A percentile compares a stretch with the other conserved stretches of the same genome.
phyloP scores from a whole-genome alignment of 306 rosid species.

The Abrus precatorius region DNA sequence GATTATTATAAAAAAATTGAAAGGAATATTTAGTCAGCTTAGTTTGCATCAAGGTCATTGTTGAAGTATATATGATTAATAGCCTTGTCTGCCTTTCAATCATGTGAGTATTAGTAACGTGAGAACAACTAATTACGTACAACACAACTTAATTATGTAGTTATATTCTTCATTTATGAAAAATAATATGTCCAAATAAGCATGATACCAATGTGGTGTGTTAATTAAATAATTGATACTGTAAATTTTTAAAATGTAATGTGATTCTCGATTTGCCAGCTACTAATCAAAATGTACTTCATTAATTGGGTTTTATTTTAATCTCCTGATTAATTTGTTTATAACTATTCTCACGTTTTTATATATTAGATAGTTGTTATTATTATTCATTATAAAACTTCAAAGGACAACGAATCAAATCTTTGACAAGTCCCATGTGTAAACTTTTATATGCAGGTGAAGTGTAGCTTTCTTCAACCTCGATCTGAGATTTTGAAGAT shows the following conservation, averaged over 20 bases:
- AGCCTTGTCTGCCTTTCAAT: neutral
- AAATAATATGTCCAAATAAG: neutral
- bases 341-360: neutral
- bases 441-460: neutral
- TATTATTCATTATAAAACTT: neutral
- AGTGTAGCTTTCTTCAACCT: neutral
- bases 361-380: neutral
- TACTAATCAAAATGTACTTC: neutral
- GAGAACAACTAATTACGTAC: conserved; percentile 1
- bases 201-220: neutral
- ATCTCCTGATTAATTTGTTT: neutral
- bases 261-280: conserved; percentile 49
- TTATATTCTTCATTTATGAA: neutral
- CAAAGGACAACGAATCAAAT: neutral
- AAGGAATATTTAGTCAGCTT: too few species aligned
- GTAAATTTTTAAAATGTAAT: neutral
- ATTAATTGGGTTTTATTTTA: conserved; percentile 1
- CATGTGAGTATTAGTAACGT: conserved; percentile 13
- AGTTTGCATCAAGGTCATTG: too few species aligned
- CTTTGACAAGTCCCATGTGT: neutral
- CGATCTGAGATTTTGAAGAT: neutral
- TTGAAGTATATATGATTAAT: neutral
- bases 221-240: conserved; percentile 25
- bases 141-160: neutral
- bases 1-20: too few species aligned